Evolutionary conservation across 257 asterid genomes (phyloP), one percentile per base, ranked within the genome.

Genomic region (Galeopsis tetrahit): DNA sequence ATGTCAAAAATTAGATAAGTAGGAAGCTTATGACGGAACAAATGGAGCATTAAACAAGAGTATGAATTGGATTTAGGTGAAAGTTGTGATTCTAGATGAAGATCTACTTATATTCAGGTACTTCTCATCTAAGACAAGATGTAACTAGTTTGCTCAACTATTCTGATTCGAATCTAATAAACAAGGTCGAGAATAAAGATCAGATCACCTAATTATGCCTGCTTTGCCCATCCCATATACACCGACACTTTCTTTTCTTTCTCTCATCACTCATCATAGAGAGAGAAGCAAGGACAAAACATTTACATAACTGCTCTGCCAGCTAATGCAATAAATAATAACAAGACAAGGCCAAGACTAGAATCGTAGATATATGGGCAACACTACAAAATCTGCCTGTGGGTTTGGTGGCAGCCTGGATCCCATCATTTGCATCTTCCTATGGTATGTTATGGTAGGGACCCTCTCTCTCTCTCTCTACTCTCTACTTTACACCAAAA

Each of bases 301-400:
- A 70, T 67, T 56, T 21, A 6, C 14, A 56, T 7, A 77, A 78
- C 77, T 77, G 67, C 77, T 46, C 53, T 53, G 80, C 83, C 86
- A 84, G 79, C 88, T 84, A 76, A 81, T 46, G 80, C 53, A 74
- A 76, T 73, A 60, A 74, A 76, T 73, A 60, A 74, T 75, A 79
- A 66, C 51, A 71, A 55, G 59, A 77, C 76, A 61, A 15, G 66
- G 7, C 10, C 36, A 57, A 21, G 34, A 57, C 11, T 13, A 60
- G 40, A 35, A 11, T 21, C 17, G 9, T 51, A 51, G 28, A 15
- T 5, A n/a, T n/a, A 5, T 4, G 14, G 42, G 66, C 56, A 75
- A 38, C 74, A 68, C 75, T 31, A 48, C 8, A 43, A 28, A 72
- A 72, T 59, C 56, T 69, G 57, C 32, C 51, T 79, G 82, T 73